A percentile compares a stretch with the other conserved stretches of the same genome.
phyloP scores from a whole-genome alignment of 169 alveolate species.

The Cystoisospora suis region DNA sequence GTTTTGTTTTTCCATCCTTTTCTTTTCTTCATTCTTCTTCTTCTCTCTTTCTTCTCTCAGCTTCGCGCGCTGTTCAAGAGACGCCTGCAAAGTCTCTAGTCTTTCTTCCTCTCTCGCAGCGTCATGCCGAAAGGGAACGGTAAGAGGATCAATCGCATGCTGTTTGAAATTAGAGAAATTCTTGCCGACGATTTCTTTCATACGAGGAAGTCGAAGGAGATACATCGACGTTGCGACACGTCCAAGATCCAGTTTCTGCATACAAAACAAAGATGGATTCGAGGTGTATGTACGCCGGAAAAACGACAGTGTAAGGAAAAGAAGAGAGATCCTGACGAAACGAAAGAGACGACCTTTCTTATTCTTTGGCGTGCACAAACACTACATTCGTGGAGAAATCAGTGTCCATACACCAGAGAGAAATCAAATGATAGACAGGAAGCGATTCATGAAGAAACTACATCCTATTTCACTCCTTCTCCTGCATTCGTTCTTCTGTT shows the following conservation, averaged over 20 bases:
- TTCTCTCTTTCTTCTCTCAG: background rate
- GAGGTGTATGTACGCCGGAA: too few species aligned
- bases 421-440: too few species aligned
- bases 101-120: slow-evolving; percentile 17
- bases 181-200: slow-evolving; percentile 91
- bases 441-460: too few species aligned
- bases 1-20: background rate
- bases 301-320: too few species aligned
- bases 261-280: background rate
- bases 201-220: slow-evolving; percentile 90
- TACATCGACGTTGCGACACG: slow-evolving; percentile 86
- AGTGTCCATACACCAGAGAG: too few species aligned
- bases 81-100: background rate
- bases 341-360: too few species aligned
- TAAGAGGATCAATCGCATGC: slow-evolving; percentile 64
- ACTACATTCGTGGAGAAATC: too few species aligned
- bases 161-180: slow-evolving; percentile 78
- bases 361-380: too few species aligned
- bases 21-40: background rate
- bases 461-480: too few species aligned
- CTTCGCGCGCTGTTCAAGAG: slow-evolving; percentile 1
- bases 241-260: slow-evolving; percentile 85
- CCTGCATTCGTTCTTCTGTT: too few species aligned
- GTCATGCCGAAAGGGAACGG: slow-evolving; percentile 39
- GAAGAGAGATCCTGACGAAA: too few species aligned